Conservation (phyloP, 2,329 filamentous ascomycete species). For the Talaromyces verruculosus region DNA sequence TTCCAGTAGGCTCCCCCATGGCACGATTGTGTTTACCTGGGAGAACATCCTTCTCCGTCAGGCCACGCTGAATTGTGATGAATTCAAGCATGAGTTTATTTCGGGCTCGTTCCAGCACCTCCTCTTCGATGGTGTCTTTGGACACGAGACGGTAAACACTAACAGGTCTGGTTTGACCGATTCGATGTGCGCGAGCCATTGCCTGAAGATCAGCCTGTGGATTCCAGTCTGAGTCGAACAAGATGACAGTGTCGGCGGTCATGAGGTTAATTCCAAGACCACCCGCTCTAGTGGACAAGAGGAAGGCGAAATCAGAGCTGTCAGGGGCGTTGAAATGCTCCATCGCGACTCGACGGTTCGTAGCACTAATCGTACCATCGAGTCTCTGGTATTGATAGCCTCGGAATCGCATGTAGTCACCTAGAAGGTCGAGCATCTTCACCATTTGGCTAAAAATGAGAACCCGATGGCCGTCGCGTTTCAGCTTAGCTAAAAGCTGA, state of each 20-base stretch:
- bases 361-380: constrained; percentile 90
- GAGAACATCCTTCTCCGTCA: constrained; percentile 88
- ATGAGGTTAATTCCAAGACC: constrained; percentile 98
- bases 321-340: constrained; percentile 98
- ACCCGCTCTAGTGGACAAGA: constrained; percentile 91
- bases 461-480: constrained; percentile 89
- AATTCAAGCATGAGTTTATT: constrained; percentile 98
- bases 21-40: constrained; percentile 73
- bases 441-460: constrained; percentile 99
- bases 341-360: constrained; percentile 85
- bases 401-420: constrained; percentile 87
- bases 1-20: constrained; percentile 78
- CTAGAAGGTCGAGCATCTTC: constrained; percentile 93
- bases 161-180: constrained; percentile 93
- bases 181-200: constrained; percentile 97
- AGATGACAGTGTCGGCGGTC: constrained; percentile 96
- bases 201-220: constrained; percentile 96
- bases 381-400: constrained; percentile 95
- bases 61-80: constrained; percentile 92
- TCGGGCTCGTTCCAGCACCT: constrained; percentile 90
- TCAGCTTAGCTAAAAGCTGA: constrained; percentile 89
- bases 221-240: constrained; percentile 97
- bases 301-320: constrained; percentile 93
- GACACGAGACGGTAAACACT: constrained; percentile 95
- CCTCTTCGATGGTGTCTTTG: constrained; percentile 97